Conservation (phyloP, 225 moss, liverwort and hornwort species). For the Lunularia cruciata region DNA sequence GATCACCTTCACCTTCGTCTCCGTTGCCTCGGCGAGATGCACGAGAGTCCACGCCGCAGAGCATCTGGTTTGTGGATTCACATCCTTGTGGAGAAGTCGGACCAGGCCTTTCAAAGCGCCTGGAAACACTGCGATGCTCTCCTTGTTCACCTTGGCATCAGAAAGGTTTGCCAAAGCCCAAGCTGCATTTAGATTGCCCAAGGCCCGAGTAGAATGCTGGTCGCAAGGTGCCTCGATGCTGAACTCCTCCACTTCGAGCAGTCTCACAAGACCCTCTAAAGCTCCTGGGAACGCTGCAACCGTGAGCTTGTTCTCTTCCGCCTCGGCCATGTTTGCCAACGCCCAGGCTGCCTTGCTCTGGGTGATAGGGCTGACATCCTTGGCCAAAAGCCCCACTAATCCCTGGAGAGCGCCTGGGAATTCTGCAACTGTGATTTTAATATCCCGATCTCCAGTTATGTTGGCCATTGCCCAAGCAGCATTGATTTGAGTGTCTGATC, state of each 20-base stretch:
- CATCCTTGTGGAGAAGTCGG: constrained; percentile 43
- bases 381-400: constrained; percentile 43
- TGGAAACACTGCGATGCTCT: constrained; percentile 37
- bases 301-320: constrained; percentile 42
- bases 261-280: constrained; percentile 36
- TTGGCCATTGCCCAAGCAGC: constrained; percentile 44
- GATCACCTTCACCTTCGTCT: constrained; percentile 34
- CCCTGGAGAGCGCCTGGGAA: constrained; percentile 44
- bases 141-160: constrained; percentile 39
- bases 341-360: constrained; percentile 51
- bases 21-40: constrained; percentile 38
- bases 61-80: constrained; percentile 46
- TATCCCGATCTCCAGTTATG: constrained; percentile 35
- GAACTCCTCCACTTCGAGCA: constrained; percentile 33
- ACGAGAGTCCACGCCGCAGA: constrained; percentile 50
- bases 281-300: constrained; percentile 44
- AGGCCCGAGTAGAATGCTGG: constrained; percentile 30
- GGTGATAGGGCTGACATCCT: constrained; percentile 38
- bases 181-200: constrained; percentile 44
- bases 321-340: constrained; percentile 47
- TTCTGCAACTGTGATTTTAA: constrained; percentile 33
- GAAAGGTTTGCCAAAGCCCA: constrained; percentile 51
- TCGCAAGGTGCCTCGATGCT: constrained; percentile 1
- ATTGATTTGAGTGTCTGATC: constrained; percentile 35
- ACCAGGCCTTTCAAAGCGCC: constrained; percentile 38